Conservation (phyloP, 495 filamentous ascomycete genomes). For the Podospora tetraspora region DNA sequence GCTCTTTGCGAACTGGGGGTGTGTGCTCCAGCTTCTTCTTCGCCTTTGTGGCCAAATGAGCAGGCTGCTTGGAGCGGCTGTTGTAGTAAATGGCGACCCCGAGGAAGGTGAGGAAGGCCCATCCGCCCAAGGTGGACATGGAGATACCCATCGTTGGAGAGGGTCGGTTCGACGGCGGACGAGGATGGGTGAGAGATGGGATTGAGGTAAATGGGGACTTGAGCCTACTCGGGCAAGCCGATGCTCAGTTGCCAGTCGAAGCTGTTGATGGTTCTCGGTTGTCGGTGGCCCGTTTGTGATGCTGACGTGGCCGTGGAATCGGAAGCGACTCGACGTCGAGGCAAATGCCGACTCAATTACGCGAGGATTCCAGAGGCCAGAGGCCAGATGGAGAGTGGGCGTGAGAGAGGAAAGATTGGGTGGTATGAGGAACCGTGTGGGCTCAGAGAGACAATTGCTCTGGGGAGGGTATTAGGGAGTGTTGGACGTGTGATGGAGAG, state of each 20-base stretch:
- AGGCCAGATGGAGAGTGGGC: not conserved
- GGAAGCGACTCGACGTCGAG: not conserved
- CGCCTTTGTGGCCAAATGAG: conserved; percentile 24
- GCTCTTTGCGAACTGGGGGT: conserved; percentile 27
- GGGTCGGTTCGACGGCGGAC: not conserved
- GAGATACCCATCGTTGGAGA: conserved; percentile 36
- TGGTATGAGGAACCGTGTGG: not conserved
- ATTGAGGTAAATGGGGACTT: not conserved
- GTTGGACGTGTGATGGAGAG: conserved; percentile 2
- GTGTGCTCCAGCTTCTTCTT: conserved; percentile 34
- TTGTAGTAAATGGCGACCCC: conserved; percentile 28
- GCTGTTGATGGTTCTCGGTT: not conserved
- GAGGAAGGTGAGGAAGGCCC: conserved; percentile 52
- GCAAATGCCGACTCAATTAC: conserved; percentile 6
- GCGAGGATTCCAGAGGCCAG: conserved; percentile 9
- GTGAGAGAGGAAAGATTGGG: not conserved
- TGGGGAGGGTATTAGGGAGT: not conserved
- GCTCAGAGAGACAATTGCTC: not conserved
- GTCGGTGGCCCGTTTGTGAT: not conserved
- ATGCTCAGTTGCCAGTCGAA: not conserved
- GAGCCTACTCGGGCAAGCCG: not conserved
- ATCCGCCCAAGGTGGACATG: conserved; percentile 46
- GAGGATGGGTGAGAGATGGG: not conserved
- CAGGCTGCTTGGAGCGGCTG: conserved; percentile 8
- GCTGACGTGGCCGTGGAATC: not conserved